Conservation (phyloP, 352 stramenopile species). For the Pythium brassicae region DNA sequence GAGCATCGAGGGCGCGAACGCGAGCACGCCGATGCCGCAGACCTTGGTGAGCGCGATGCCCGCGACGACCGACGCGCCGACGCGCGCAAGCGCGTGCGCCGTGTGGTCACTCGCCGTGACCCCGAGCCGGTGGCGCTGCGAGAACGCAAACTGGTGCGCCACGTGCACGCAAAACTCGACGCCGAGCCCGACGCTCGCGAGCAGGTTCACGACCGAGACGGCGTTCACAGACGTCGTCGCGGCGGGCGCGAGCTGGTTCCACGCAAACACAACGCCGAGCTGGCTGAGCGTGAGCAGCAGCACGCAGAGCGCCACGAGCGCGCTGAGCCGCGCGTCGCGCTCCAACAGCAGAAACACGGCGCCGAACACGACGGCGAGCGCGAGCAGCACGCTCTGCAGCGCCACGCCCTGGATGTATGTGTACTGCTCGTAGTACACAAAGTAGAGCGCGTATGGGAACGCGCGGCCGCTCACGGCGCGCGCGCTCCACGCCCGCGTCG, state of each 20-base stretch:
- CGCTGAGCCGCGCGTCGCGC: slow-evolving; percentile 50
- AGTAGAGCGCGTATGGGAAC: slow-evolving; percentile 89
- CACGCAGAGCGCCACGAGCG: slow-evolving; percentile 73
- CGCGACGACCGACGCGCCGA: slow-evolving; percentile 83
- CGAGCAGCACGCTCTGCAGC: slow-evolving; percentile 80
- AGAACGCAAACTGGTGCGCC: slow-evolving; percentile 77
- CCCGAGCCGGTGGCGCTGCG: slow-evolving; percentile 35
- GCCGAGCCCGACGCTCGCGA: slow-evolving; percentile 80
- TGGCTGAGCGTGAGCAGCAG: slow-evolving; percentile 75
- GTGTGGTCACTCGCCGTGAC: slow-evolving; percentile 60
- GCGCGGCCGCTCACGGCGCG: slow-evolving; percentile 17
- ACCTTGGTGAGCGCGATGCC: slow-evolving; percentile 92
- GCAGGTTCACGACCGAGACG: slow-evolving; percentile 87
- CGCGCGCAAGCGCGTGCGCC: slow-evolving; percentile 63
- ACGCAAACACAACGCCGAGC: slow-evolving; percentile 79
- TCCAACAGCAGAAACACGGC: slow-evolving; percentile 79
- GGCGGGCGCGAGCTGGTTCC: slow-evolving; percentile 49
- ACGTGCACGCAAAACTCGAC: slow-evolving; percentile 91
- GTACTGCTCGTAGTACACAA: slow-evolving; percentile 93
- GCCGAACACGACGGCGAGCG: slow-evolving; percentile 75
- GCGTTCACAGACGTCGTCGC: slow-evolving; percentile 84
- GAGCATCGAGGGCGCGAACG: slow-evolving; percentile 87
- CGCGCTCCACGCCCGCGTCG: slow-evolving; percentile 40
- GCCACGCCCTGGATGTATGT: slow-evolving; percentile 88
- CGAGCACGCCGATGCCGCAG: slow-evolving; percentile 85